Evolutionary conservation across 306 rosid species (phyloP).

Genomic region (Aeschynomene evenia): DNA sequence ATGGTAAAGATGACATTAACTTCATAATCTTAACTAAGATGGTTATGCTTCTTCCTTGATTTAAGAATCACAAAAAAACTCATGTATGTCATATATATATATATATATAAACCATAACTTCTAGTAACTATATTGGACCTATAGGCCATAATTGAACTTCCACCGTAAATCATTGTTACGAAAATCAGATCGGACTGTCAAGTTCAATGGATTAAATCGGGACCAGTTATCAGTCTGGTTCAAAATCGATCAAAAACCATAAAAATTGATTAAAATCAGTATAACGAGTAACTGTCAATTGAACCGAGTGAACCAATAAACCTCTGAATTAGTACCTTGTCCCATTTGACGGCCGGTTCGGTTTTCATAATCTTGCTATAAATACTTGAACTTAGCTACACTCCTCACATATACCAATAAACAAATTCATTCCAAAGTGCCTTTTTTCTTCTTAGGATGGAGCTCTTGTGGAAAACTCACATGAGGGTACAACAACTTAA

Average conservation of each 20-base stretch:
- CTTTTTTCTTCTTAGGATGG: conserved; percentile 31
- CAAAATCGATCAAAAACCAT: too few species aligned
- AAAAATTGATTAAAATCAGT: too few species aligned
- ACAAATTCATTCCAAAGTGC: conserved; percentile 1
- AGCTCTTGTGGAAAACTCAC: conserved; percentile 32
- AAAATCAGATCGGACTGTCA: too few species aligned
- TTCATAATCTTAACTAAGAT: background rate
- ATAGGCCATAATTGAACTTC: background rate
- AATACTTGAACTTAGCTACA: conserved; percentile 22
- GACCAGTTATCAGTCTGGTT: too few species aligned
- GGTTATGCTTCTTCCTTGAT: background rate
- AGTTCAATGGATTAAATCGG: too few species aligned
- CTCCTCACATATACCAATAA: conserved; percentile 20
- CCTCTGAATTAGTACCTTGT: too few species aligned
- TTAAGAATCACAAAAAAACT: background rate
- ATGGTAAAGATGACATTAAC: background rate
- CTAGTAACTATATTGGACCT: conserved; percentile 17
- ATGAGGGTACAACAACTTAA: conserved; percentile 22
- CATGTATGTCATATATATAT: too few species aligned
- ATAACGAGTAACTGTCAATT: too few species aligned
- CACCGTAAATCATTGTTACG: too few species aligned
- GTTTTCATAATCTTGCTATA: too few species aligned
- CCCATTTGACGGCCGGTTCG: too few species aligned
- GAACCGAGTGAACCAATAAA: too few species aligned
- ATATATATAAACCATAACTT: background rate